A percentile compares a stretch with the other conserved stretches of the same genome.
These are phyloP conservation scores for Vaccinium darrowii DNA, from an alignment of 148 eudicot species.

Conservation along the genomic window DNA sequence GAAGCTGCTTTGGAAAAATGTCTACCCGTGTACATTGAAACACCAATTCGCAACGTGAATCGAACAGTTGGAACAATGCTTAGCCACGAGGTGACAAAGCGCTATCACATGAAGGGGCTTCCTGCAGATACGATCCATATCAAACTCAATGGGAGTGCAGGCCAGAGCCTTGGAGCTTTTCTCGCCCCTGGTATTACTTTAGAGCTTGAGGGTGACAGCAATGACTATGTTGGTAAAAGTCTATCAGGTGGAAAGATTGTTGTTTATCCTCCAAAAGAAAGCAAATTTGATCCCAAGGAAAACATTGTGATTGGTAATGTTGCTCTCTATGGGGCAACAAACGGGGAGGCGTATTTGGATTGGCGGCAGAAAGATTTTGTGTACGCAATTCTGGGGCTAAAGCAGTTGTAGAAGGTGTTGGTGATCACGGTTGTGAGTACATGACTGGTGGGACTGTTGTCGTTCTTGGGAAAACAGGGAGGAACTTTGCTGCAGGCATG, in stretches of 20 bases:
- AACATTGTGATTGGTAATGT: conserved; percentile 98
- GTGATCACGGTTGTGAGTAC: conserved; percentile 98
- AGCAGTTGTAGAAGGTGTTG: conserved; percentile 98
- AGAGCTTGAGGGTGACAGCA: conserved; percentile 99
- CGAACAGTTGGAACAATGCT: conserved; percentile 99
- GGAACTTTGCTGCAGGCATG: conserved; percentile 99
- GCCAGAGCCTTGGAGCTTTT: conserved; percentile 98
- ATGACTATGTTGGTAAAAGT: conserved; percentile 98
- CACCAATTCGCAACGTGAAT: conserved; percentile 73
- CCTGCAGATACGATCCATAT: conserved; percentile 85
- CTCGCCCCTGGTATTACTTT: conserved; percentile 88
- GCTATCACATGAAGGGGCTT: conserved; percentile 63
- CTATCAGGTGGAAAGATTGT: conserved; percentile 91
- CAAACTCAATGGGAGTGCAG: conserved; percentile 91
- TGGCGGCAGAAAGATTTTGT: conserved; percentile 98
- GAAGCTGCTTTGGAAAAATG: conserved; percentile 71
- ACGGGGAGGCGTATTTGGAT: conserved; percentile 94
- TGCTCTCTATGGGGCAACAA: conserved; percentile 89
- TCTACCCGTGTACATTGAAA: conserved; percentile 82
- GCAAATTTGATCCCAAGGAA: conserved; percentile 92
- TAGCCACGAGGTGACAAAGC: conserved; percentile 95
- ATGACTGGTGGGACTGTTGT: conserved; percentile 98
- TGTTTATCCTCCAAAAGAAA: conserved; percentile 87
- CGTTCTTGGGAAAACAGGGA: conserved; percentile 88
- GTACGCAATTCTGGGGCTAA: conserved; percentile 96